Evolutionary conservation across 257 asterid genomes (phyloP).

Genomic region (Forsythia suspensa): DNA sequence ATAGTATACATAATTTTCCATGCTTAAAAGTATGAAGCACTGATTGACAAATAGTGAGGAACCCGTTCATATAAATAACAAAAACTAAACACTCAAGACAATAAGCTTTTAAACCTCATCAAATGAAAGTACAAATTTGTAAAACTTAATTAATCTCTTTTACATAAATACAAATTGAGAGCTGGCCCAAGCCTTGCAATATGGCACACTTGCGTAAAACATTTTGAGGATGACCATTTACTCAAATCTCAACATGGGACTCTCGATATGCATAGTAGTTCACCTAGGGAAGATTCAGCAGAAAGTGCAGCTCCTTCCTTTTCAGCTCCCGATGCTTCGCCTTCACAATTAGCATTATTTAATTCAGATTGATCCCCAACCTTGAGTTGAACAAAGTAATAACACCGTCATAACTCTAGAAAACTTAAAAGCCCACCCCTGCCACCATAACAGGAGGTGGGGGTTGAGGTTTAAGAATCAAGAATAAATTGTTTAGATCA

Average conservation of each 20-base stretch:
- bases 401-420: neutral
- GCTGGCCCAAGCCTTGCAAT: neutral
- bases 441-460: neutral
- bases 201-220: neutral
- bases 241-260: neutral
- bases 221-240: neutral
- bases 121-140: slow-evolving; percentile 1
- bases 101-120: neutral
- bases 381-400: slow-evolving; percentile 26
- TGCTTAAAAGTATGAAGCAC: neutral
- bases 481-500: neutral
- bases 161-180: neutral
- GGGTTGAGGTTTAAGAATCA: neutral
- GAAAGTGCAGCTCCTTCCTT: slow-evolving; percentile 32
- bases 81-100: neutral
- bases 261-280: slow-evolving; percentile 18
- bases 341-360: slow-evolving; percentile 16
- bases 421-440: slow-evolving; percentile 1
- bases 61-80: neutral
- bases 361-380: slow-evolving; percentile 36
- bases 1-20: neutral
- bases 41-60: neutral
- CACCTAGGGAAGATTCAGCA: slow-evolving; percentile 43
- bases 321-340: slow-evolving; percentile 35
- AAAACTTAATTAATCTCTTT: neutral